A percentile compares a stretch with the other conserved stretches of the same genome.
Evolutionary conservation across 2,329 filamentous ascomycete species (phyloP).

Genomic region (Orbilia brochopaga): DNA sequence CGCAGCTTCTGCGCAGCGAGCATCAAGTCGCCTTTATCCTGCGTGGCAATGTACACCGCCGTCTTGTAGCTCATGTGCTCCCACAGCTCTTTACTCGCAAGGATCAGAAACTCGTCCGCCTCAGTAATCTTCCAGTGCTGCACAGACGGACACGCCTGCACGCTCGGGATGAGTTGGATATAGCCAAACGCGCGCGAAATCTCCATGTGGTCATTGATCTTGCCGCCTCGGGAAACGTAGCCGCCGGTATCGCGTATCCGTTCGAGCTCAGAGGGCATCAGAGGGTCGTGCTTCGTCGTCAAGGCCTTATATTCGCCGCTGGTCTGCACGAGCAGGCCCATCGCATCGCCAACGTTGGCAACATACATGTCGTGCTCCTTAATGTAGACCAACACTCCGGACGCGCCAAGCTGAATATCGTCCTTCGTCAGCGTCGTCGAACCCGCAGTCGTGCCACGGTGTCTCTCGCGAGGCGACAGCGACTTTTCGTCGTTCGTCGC

Average conservation of each 20-base stretch:
- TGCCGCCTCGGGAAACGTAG: slow-evolving; percentile 92
- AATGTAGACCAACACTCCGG: slow-evolving; percentile 89
- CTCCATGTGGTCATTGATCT: slow-evolving; percentile 86
- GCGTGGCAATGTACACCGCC: slow-evolving; percentile 86
- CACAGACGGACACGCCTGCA: slow-evolving; percentile 88
- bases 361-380: slow-evolving; percentile 89
- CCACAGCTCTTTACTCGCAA: slow-evolving; percentile 93
- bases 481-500: slow-evolving; percentile 78
- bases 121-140: slow-evolving; percentile 71
- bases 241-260: slow-evolving; percentile 93
- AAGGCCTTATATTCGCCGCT: slow-evolving; percentile 83
- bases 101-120: slow-evolving; percentile 88
- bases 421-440: slow-evolving; percentile 75
- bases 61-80: slow-evolving; percentile 89
- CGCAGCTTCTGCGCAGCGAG: slow-evolving; percentile 90
- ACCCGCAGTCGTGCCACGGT: slow-evolving; percentile 67
- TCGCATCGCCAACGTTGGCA: slow-evolving; percentile 92
- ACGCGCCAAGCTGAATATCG: slow-evolving; percentile 85
- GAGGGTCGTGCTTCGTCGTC: slow-evolving; percentile 91
- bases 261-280: slow-evolving; percentile 79
- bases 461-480: slow-evolving; percentile 61
- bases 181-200: slow-evolving; percentile 96
- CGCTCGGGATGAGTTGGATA: slow-evolving; percentile 85
- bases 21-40: slow-evolving; percentile 89
- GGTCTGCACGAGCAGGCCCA: slow-evolving; percentile 91